Conservation (phyloP, 768 basidiomycete species). For the Jaapia argillacea region DNA sequence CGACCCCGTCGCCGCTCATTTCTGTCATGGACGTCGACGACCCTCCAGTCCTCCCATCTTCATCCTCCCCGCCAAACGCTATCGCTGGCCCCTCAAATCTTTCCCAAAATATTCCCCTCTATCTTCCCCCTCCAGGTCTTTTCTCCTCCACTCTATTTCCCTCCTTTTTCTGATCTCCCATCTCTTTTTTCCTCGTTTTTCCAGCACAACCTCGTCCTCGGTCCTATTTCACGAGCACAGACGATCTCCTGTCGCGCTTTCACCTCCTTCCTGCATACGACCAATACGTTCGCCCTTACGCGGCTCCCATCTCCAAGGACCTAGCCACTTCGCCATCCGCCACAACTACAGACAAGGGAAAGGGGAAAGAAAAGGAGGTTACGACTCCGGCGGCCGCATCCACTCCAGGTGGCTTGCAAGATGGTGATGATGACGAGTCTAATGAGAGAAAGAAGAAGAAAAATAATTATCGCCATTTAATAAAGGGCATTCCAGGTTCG, state of each 20-base stretch:
- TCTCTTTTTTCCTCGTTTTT: slow-evolving; percentile 14
- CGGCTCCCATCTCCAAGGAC: slow-evolving; percentile 20
- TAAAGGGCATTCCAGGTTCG: slow-evolving; percentile 66
- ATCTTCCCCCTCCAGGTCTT: slow-evolving; percentile 18
- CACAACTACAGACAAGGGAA: slow-evolving; percentile 18
- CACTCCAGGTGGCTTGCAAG: slow-evolving; percentile 28
- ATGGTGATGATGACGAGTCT: slow-evolving; percentile 43
- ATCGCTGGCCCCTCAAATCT: slow-evolving; percentile 51
- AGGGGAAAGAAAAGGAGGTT: slow-evolving; percentile 18
- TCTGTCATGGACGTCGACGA: slow-evolving; percentile 22
- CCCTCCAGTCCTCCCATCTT: slow-evolving; percentile 2
- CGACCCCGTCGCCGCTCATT: slow-evolving; percentile 5
- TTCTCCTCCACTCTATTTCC: slow-evolving; percentile 7
- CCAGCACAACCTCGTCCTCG: slow-evolving; percentile 27
- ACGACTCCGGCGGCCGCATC: slow-evolving; percentile 15
- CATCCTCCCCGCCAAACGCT: slow-evolving; percentile 34
- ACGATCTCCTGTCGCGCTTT: slow-evolving; percentile 71
- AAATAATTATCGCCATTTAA: slow-evolving; percentile 68
- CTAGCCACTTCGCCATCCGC: slow-evolving; percentile 13
- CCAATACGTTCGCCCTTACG: slow-evolving; percentile 61
- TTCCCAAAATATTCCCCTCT: slow-evolving; percentile 20
- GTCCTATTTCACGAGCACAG: slow-evolving; percentile 56
- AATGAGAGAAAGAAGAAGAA: slow-evolving; percentile 64
- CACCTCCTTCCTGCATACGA: slow-evolving; percentile 67
- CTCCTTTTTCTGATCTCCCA: slow-evolving; percentile 8